Evolutionary conservation across 768 basidiomycete species (phyloP), one percentile per base, ranked within the genome.

Genomic region (Psilocybe subaeruginosa): DNA sequence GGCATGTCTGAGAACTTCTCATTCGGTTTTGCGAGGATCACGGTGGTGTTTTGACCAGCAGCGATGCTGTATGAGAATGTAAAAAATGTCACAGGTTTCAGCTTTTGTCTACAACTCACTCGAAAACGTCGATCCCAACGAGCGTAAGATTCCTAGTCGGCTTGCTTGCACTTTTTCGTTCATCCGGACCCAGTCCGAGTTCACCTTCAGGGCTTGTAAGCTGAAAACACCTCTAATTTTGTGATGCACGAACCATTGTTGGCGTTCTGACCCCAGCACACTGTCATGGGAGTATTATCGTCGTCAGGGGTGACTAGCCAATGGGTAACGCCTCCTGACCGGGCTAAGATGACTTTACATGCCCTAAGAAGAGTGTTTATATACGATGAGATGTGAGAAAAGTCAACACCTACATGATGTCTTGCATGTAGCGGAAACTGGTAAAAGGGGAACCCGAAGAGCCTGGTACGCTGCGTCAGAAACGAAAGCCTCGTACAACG

Each of bases 401-500:
- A 39, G 39, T 37, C 17, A 31, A 70, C 85, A 39, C 58, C 23
- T 23, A 90, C 94, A 90, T 87, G 73, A 95, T 87, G 55, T 97
- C 95, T 49, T 90, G 91, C 71, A 97, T 88, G 69, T 83, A 87
- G 54, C 92, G 86, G 81, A 96, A 96, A 1, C 88, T 85, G 0
- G 93, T 93, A 72, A 90, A 96, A 0, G 93, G 93, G 27, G 92
- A 93, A 9, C 93, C 93, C 14, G 85, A 85, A n/a, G 95, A 95
- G 27, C 93, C 92, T 91, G 37, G 43, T 9, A 45, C 45, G 39
- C 50, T n/a, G 41, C 12, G 41, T 57, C 23, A 57, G 55, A 30
- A 17, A 41, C 31, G 29, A 14, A 43, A 4, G 16, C 43, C 1
- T 31, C 33, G 33, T 27, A 16, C 16, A 50, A 19, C 12, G n/a